Evolutionary conservation across 2,329 filamentous ascomycete species (phyloP).

Genomic region (Cercospora zeae-maydis): DNA sequence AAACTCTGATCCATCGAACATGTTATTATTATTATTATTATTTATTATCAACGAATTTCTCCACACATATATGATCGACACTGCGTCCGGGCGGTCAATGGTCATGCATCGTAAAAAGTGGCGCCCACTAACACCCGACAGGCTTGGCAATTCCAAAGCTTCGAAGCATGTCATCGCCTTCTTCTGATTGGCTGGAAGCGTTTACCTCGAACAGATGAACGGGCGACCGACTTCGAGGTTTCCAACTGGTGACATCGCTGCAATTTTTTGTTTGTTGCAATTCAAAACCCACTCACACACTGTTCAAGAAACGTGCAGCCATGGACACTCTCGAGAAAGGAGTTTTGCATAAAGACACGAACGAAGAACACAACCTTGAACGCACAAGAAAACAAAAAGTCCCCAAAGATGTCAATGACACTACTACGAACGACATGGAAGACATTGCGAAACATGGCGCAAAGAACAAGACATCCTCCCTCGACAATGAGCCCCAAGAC

Average conservation of each 20-base stretch:
- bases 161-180: not conserved
- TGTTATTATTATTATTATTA: too few species aligned
- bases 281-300: too few species aligned
- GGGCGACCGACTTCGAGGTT: not conserved
- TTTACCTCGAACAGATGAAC: not conserved
- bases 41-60: too few species aligned
- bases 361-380: not conserved
- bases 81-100: too few species aligned
- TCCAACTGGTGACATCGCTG: not conserved
- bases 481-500: not conserved
- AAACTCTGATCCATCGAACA: too few species aligned
- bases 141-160: not conserved
- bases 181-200: not conserved
- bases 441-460: not conserved
- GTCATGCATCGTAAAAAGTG: not conserved
- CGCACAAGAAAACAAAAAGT: not conserved
- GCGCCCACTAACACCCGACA: not conserved
- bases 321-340: slow-evolving; percentile 26
- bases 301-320: too few species aligned
- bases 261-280: too few species aligned
- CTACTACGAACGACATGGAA: not conserved
- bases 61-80: too few species aligned
- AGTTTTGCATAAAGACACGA: slow-evolving; percentile 19
- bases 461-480: not conserved
- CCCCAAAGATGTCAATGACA: not conserved